phyloP scores from a whole-genome alignment of 2,329 filamentous ascomycete species.

The Phoma herbarum region DNA sequence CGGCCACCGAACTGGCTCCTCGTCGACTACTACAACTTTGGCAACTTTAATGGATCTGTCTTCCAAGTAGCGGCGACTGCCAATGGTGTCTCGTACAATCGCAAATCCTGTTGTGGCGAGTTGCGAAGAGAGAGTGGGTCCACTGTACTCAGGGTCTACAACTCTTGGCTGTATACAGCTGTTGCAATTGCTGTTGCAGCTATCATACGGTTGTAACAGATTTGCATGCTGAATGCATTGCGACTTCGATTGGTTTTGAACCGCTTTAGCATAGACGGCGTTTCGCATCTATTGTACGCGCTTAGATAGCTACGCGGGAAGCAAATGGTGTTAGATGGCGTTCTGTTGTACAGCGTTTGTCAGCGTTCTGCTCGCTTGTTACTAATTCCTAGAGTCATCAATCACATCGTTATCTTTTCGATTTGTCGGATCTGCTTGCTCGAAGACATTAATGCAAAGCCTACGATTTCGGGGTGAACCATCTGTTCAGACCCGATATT shows the following conservation, averaged over 20 bases:
- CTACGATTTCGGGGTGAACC: too few relatives aligned
- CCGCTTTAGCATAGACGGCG: neutral
- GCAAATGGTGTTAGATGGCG: slow-evolving; percentile 6
- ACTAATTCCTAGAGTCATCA: neutral
- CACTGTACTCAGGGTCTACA: neutral
- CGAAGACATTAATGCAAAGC: neutral
- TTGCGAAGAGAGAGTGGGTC: slow-evolving; percentile 5
- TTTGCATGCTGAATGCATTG: too few relatives aligned
- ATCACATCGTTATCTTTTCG: neutral
- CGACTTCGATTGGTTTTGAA: neutral
- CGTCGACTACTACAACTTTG: slow-evolving; percentile 50
- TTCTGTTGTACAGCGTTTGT: neutral
- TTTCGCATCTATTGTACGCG: neutral
- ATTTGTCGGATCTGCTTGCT: neutral
- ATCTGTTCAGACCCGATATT: too few relatives aligned
- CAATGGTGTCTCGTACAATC: slow-evolving; percentile 57
- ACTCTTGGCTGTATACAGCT: slow-evolving; percentile 5
- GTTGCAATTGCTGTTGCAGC: neutral
- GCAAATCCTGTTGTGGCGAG: slow-evolving; percentile 35
- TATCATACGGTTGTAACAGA: neutral
- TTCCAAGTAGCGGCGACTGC: slow-evolving; percentile 54
- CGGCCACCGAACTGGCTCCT: slow-evolving; percentile 49
- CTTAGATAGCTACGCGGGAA: neutral
- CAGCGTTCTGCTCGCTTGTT: neutral
- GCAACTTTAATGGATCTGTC: slow-evolving; percentile 46